phyloP scores from a whole-genome alignment of 768 basidiomycete genomes.

The Panellus pusillus region DNA sequence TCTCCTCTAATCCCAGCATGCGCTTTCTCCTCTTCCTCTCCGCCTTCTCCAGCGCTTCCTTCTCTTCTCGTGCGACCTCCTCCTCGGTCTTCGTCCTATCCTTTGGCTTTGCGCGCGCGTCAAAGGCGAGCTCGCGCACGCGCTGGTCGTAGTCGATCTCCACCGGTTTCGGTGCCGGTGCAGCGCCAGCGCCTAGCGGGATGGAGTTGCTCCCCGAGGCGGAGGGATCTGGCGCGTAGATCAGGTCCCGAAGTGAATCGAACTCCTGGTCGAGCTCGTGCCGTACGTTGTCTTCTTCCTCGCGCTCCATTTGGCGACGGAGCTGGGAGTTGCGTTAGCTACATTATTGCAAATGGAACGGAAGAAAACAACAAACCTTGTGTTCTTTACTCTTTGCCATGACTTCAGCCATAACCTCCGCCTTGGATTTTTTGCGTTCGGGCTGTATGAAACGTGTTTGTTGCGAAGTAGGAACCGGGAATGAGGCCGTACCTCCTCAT shows the following conservation, averaged over 20 bases:
- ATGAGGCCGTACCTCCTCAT: conserved; percentile 40
- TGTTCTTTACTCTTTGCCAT: conserved; percentile 96
- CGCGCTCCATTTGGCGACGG: conserved; percentile 83
- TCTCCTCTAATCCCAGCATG: conserved; percentile 81
- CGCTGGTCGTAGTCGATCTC: conserved; percentile 87
- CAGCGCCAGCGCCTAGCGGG: conserved; percentile 30
- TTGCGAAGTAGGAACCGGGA: background rate
- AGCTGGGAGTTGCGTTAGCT: conserved; percentile 46
- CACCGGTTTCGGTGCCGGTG: conserved; percentile 27
- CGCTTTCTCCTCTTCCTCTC: conserved; percentile 76
- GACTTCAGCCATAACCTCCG: conserved; percentile 97
- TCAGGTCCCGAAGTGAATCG: conserved; percentile 71
- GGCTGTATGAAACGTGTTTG: conserved; percentile 47
- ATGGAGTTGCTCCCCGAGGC: conserved; percentile 38
- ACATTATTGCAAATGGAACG: background rate
- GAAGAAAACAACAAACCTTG: conserved; percentile 55
- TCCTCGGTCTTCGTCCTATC: conserved; percentile 97
- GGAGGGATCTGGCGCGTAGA: conserved; percentile 58
- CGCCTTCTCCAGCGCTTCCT: conserved; percentile 81
- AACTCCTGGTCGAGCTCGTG: conserved; percentile 89
- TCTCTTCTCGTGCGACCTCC: conserved; percentile 86
- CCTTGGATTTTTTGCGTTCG: conserved; percentile 84
- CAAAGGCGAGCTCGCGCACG: conserved; percentile 91
- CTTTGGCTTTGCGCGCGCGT: conserved; percentile 90
- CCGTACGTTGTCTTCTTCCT: conserved; percentile 82